Percentiles rank a stretch among this genome's conserved stretches.
Conservation (phyloP, 805 yeast genomes). For the Starmerella gropengiesseri region DNA sequence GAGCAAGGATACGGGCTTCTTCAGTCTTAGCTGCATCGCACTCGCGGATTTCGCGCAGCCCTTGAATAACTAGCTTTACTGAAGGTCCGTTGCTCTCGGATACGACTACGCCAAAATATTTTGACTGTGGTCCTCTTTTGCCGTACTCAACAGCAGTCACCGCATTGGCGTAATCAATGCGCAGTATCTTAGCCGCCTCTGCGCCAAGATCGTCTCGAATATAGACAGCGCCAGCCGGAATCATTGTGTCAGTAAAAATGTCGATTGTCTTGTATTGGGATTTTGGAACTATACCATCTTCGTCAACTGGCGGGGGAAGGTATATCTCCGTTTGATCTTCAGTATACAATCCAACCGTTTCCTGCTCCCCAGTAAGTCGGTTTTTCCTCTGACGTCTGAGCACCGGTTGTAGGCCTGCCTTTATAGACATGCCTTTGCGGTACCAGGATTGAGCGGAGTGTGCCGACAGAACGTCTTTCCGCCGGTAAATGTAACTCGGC, state of each 20-base stretch:
- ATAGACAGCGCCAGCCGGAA: slow-evolving; percentile 68
- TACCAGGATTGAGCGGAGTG: slow-evolving; percentile 81
- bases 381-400: slow-evolving; percentile 30
- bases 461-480: slow-evolving; percentile 52
- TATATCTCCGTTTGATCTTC: slow-evolving; percentile 66
- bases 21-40: slow-evolving; percentile 33
- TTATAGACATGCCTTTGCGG: slow-evolving; percentile 62
- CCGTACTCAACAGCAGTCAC: slow-evolving; percentile 76
- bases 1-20: slow-evolving; percentile 33
- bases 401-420: slow-evolving; percentile 57
- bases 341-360: slow-evolving; percentile 45
- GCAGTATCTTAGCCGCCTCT: slow-evolving; percentile 59
- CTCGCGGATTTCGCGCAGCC: slow-evolving; percentile 41
- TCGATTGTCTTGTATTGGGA: slow-evolving; percentile 81
- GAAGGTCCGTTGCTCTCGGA: slow-evolving; percentile 54
- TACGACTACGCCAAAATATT: slow-evolving; percentile 65
- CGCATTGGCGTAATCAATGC: slow-evolving; percentile 76
- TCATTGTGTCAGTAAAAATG: slow-evolving; percentile 63
- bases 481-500: slow-evolving; percentile 40
- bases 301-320: slow-evolving; percentile 48
- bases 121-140: slow-evolving; percentile 37
- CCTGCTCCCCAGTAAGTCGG: slow-evolving; percentile 20
- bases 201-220: slow-evolving; percentile 43
- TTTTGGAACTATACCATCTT: slow-evolving; percentile 57
- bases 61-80: slow-evolving; percentile 38